Conservation (phyloP, 805 yeast species). For the Brettanomyces naardenensis region DNA sequence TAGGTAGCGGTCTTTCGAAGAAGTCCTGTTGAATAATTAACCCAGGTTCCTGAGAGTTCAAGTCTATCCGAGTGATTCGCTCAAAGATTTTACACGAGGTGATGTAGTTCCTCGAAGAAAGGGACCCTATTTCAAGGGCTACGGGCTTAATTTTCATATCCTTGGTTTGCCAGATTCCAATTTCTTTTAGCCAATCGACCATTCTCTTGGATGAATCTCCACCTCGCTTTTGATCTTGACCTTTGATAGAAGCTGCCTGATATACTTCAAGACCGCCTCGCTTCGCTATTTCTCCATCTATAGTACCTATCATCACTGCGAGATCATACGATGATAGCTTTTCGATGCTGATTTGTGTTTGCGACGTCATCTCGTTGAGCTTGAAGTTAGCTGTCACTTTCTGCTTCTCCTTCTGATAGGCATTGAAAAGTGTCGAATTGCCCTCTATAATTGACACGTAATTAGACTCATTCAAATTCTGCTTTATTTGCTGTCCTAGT, state of each 20-base stretch:
- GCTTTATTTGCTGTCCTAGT: background rate
- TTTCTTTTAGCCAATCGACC: constrained; percentile 58
- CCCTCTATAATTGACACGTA: constrained; percentile 9
- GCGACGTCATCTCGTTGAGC: constrained; percentile 18
- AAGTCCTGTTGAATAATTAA: constrained; percentile 70
- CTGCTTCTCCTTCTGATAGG: constrained; percentile 9
- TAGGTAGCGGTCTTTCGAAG: constrained; percentile 65
- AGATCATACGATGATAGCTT: background rate
- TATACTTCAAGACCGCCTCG: constrained; percentile 76
- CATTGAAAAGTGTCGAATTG: constrained; percentile 1
- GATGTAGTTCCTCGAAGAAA: constrained; percentile 60
- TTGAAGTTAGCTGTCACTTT: constrained; percentile 10
- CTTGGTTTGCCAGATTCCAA: constrained; percentile 7
- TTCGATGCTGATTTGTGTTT: background rate
- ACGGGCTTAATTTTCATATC: constrained; percentile 7
- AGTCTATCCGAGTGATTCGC: constrained; percentile 58
- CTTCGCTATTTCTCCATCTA: constrained; percentile 52
- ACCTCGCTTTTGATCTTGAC: constrained; percentile 73
- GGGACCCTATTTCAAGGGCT: constrained; percentile 81
- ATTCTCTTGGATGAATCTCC: constrained; percentile 86
- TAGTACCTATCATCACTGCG: constrained; percentile 35
- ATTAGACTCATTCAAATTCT: constrained; percentile 6
- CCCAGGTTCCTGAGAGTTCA: constrained; percentile 68
- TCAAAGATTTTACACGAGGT: constrained; percentile 49
- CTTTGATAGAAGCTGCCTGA: constrained; percentile 79